A percentile compares a stretch with the other conserved stretches of the same genome.
Conservation (phyloP, 1,139 yeast genomes). For the Yamadazyma membranifaciens region DNA sequence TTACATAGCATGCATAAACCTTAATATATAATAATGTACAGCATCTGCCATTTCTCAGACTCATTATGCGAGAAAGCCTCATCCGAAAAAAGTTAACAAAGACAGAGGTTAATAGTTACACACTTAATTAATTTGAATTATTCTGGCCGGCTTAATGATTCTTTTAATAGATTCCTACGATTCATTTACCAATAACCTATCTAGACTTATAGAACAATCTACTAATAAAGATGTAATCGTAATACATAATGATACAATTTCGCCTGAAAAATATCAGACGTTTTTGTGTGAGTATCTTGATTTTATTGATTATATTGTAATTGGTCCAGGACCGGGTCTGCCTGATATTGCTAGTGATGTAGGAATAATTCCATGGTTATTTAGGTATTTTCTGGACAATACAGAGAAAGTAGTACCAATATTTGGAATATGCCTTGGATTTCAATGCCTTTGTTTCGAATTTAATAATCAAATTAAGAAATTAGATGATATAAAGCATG, state of each 20-base stretch:
- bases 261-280: slow-evolving; percentile 28
- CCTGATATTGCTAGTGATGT: slow-evolving; percentile 66
- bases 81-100: slow-evolving; percentile 3
- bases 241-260: slow-evolving; percentile 72
- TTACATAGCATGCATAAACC: slow-evolving; percentile 5
- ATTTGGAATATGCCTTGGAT: slow-evolving; percentile 91
- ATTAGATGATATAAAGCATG: slow-evolving; percentile 70
- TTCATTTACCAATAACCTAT: slow-evolving; percentile 85
- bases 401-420: slow-evolving; percentile 51
- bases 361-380: slow-evolving; percentile 68
- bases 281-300: slow-evolving; percentile 38
- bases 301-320: slow-evolving; percentile 71
- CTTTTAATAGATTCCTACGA: slow-evolving; percentile 91
- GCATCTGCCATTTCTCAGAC: slow-evolving; percentile 1
- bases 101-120: too few relatives aligned
- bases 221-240: slow-evolving; percentile 59
- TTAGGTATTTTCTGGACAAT: slow-evolving; percentile 23
- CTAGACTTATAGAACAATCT: slow-evolving; percentile 56
- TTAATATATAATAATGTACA: slow-evolving; percentile 5
- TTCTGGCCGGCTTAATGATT: slow-evolving; percentile 34
- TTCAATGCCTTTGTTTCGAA: slow-evolving; percentile 76
- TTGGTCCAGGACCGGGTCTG: slow-evolving; percentile 98
- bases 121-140: too few relatives aligned
- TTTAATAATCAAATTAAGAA: slow-evolving; percentile 58
- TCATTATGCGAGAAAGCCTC: slow-evolving; percentile 5